Evolutionary conservation across 495 filamentous ascomycete species (phyloP).

Genomic region (Talaromyces adpressus): DNA sequence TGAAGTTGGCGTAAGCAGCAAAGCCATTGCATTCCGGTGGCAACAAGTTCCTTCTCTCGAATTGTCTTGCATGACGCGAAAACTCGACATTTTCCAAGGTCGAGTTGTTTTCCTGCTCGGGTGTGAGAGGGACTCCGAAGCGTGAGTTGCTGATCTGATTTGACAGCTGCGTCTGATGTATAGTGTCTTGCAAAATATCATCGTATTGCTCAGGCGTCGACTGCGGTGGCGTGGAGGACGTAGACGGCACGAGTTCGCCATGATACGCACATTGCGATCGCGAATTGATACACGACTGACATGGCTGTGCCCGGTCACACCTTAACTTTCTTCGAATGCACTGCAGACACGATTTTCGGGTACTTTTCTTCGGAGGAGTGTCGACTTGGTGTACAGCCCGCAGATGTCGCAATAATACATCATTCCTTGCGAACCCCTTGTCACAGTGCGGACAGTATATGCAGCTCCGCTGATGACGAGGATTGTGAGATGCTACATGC

Average conservation of each 20-base stretch:
- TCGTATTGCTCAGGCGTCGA: not conserved
- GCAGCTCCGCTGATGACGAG: not conserved
- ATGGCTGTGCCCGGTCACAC: constrained; percentile 6
- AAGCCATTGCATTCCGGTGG: not conserved
- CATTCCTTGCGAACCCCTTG: not conserved
- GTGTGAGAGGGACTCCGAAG: not conserved
- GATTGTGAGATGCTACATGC: not conserved
- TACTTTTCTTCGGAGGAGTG: not conserved
- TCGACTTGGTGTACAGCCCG: constrained; percentile 1
- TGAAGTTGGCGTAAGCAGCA: not conserved
- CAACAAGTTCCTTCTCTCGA: not conserved
- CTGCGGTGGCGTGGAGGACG: not conserved
- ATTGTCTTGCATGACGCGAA: not conserved
- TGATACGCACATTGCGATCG: constrained; percentile 2
- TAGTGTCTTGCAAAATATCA: not conserved
- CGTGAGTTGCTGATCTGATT: not conserved
- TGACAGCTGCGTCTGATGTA: not conserved
- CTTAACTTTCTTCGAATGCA: constrained; percentile 1
- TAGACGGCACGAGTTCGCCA: not conserved
- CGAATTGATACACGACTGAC: not conserved
- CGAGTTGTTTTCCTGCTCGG: not conserved
- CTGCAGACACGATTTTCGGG: not conserved
- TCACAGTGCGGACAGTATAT: constrained; percentile 1
- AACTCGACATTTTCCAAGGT: not conserved
- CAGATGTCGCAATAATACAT: constrained; percentile 4